These are phyloP conservation scores for Wakefieldia striispora DNA, from an alignment of 768 basidiomycete genomes.

Conservation along the genomic window DNA sequence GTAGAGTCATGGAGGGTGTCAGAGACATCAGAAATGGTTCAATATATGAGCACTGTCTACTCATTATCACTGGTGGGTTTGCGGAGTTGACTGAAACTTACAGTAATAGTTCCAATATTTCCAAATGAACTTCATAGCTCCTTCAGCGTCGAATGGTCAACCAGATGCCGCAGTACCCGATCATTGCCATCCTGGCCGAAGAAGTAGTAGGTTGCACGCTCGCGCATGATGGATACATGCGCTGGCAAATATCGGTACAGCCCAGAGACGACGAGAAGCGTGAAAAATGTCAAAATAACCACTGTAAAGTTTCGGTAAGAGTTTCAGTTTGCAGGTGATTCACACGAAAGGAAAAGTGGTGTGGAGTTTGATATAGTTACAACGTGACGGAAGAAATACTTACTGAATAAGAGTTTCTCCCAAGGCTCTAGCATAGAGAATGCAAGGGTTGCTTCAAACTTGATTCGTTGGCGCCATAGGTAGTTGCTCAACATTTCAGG, in stretches of 20 bases:
- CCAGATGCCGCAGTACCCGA: slow-evolving; percentile 28
- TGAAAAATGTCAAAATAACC: slow-evolving; percentile 38
- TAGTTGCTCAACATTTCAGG: slow-evolving; percentile 31
- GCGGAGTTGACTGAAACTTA: slow-evolving; percentile 11
- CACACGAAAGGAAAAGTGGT: neutral
- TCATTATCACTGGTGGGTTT: slow-evolving; percentile 4
- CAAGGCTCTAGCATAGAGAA: slow-evolving; percentile 65
- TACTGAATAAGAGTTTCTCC: slow-evolving; percentile 63
- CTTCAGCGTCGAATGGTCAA: slow-evolving; percentile 27
- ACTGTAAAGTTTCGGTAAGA: slow-evolving; percentile 33
- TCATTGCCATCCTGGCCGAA: slow-evolving; percentile 51
- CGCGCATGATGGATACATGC: slow-evolving; percentile 53
- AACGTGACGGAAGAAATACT: slow-evolving; percentile 24
- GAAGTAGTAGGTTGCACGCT: slow-evolving; percentile 61
- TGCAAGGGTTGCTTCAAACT: slow-evolving; percentile 55
- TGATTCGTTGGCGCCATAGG: slow-evolving; percentile 31
- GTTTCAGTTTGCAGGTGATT: neutral
- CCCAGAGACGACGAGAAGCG: slow-evolving; percentile 49
- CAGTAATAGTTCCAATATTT: neutral
- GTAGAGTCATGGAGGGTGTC: slow-evolving; percentile 5
- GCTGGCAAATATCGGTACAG: slow-evolving; percentile 58
- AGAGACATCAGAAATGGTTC: neutral
- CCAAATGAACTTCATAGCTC: slow-evolving; percentile 20
- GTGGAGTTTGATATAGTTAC: neutral
- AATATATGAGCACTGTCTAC: slow-evolving; percentile 5